Conservation (phyloP, 768 basidiomycete species). For the Boletus rex-veris region DNA sequence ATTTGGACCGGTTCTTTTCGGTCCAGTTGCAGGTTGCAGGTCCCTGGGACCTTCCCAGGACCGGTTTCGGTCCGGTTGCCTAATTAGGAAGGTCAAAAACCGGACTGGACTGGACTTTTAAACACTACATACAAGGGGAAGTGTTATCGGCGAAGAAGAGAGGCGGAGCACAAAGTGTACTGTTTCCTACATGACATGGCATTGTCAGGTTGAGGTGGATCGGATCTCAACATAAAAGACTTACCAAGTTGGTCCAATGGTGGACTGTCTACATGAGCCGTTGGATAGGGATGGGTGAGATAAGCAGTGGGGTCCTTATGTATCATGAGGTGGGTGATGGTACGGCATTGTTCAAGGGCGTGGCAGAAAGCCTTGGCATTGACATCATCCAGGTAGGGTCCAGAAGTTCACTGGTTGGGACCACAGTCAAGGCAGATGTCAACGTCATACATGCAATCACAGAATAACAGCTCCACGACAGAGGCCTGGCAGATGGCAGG, state of each 20-base stretch:
- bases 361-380: constrained; percentile 38
- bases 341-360: constrained; percentile 36
- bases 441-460: constrained; percentile 36
- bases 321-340: constrained; percentile 46
- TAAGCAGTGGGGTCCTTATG: constrained; percentile 52
- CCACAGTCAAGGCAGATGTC: constrained; percentile 34
- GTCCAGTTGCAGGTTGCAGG: too few species aligned
- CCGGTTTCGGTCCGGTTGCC: too few species aligned
- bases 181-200: constrained; percentile 38
- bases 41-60: too few species aligned
- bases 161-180: constrained; percentile 56
- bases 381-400: not conserved
- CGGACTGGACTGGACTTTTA: too few species aligned
- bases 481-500: constrained; percentile 40
- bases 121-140: too few species aligned
- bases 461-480: constrained; percentile 35
- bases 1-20: too few species aligned
- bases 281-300: constrained; percentile 47
- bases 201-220: constrained; percentile 3
- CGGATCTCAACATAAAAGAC: constrained; percentile 17
- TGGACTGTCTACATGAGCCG: constrained; percentile 45
- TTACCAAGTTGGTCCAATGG: constrained; percentile 46
- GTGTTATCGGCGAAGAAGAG: constrained; percentile 35
- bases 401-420: not conserved
- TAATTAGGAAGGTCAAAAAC: too few species aligned